Base-by-base conservation (phyloP, 2,329 filamentous ascomycete genomes). In the Ramularia endophylla region DNA sequence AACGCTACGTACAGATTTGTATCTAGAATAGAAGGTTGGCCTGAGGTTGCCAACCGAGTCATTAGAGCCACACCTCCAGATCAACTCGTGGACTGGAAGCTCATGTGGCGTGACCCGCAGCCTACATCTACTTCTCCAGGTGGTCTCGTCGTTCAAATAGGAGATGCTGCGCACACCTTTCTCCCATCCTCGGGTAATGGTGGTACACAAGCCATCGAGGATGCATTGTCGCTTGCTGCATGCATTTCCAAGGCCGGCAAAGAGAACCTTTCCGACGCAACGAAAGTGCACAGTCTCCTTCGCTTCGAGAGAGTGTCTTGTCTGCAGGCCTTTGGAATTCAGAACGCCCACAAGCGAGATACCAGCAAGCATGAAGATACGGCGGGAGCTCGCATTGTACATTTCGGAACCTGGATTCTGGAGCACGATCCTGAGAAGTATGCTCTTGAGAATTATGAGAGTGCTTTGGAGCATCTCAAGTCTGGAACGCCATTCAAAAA, bases 71-170 rank as follows among this genome's bases (percentile, higher is more conserved):
- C 67, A 9, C 68, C 68, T 9, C 54, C 58, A 8, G 63, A 70
- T 38, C 69, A 65, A 15, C 68, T 72, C 36, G 65, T 73, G 44
- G 67, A 71, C 58, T 73, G 68, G 42, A 64, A 67, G 45, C 62
- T 72, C 2, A 59, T 70, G 16, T 71, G 67, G 68, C 38, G 54
- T 41, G 65, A 71, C 48, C 67, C 67, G 8, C 65, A 69, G 43
- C 65, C 65, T 1, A 65, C 51, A 32, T 71, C 66, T 66, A 60
- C 60, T 9, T 69, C 65, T 2, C 65, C 65, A 1, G 60, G 47
- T 3, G 66, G 61, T 11, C 65, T 65, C 13, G 62, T 71, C n/a
- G 58, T 69, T 16, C 66, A 68, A 44, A 65, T 70, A 16, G 67
- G 68, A 18, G 68, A 70, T 36, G 56, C 59, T 13, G 67, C 67